phyloP scores from a whole-genome alignment of 345 rosid genomes.

The Citrus reticulata region DNA sequence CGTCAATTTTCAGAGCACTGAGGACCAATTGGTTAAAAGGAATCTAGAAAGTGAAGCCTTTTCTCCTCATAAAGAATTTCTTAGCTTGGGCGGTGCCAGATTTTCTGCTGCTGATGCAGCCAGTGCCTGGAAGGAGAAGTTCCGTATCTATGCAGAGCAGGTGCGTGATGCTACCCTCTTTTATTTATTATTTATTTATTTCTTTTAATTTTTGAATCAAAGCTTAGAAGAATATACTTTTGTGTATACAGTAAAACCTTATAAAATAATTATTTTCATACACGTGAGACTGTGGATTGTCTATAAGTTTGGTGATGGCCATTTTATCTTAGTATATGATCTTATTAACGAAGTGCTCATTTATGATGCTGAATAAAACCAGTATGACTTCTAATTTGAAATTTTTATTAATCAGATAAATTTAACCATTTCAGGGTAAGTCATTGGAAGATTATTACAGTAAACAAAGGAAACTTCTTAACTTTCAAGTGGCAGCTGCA shows the following conservation, averaged over 20 bases:
- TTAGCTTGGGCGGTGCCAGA: constrained; percentile 23
- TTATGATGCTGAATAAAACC: background rate
- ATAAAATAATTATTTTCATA: background rate
- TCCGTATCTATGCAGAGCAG: constrained; percentile 49
- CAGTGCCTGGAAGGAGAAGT: constrained; percentile 43
- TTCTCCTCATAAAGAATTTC: constrained; percentile 26
- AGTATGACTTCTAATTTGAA: background rate
- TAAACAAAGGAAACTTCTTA: constrained; percentile 71
- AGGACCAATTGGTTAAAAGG: constrained; percentile 37
- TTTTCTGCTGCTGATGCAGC: constrained; percentile 32
- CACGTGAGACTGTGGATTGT: background rate
- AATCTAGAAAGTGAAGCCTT: constrained; percentile 22
- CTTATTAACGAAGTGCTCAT: background rate
- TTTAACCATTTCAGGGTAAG: constrained; percentile 46
- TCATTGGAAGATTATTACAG: constrained; percentile 81
- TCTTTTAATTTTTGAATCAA: background rate
- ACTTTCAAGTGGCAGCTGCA: constrained; percentile 61
- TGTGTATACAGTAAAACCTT: too few relatives aligned
- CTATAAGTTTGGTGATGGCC: background rate
- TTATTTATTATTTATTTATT: background rate
- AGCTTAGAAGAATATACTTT: background rate
- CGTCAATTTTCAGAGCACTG: constrained; percentile 63
- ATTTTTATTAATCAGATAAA: background rate
- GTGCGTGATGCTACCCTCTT: constrained; percentile 17
- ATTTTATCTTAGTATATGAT: background rate